Percentiles rank a stretch among this genome's conserved stretches.
Evolutionary conservation across 495 filamentous ascomycete genomes (phyloP).

Genomic region (Penicillium bialowiezense): DNA sequence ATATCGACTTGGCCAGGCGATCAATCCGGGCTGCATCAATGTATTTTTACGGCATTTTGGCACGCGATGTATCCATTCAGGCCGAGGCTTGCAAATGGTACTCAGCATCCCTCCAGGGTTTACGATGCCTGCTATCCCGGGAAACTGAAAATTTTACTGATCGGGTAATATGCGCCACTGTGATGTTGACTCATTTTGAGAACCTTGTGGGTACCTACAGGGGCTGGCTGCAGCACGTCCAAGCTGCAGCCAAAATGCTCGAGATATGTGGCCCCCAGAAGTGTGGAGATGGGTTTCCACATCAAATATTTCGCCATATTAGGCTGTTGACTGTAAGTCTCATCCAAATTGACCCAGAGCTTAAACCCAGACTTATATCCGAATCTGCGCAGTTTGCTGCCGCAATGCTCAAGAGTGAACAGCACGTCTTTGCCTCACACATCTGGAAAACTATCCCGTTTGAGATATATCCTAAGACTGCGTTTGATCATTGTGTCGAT

Average conservation of each 20-base stretch:
- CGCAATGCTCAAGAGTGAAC: constrained; percentile 6
- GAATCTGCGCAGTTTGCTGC: constrained; percentile 2
- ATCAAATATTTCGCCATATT: constrained; percentile 14
- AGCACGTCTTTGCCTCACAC: constrained; percentile 10
- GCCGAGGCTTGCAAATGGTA: constrained; percentile 19
- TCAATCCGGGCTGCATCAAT: constrained; percentile 13
- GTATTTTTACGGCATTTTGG: constrained; percentile 14
- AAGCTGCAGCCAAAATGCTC: constrained; percentile 11
- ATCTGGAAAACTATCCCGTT: constrained; percentile 10
- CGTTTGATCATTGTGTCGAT: constrained; percentile 13
- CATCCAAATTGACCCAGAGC: background rate
- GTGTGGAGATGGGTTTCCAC: constrained; percentile 14
- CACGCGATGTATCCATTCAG: constrained; percentile 11
- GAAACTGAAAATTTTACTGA: background rate
- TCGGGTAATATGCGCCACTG: constrained; percentile 8
- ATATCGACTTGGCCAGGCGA: background rate
- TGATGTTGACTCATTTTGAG: constrained; percentile 16
- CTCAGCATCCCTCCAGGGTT: constrained; percentile 6
- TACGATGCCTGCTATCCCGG: constrained; percentile 4
- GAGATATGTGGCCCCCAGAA: constrained; percentile 2
- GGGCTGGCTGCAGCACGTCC: constrained; percentile 15
- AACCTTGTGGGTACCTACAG: constrained; percentile 7
- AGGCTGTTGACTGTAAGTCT: constrained; percentile 11
- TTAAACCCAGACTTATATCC: background rate
- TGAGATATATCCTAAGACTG: constrained; percentile 6